A percentile compares a stretch with the other conserved stretches of the same genome.
These are phyloP conservation scores for Platanus orientalis DNA, from an alignment of 164 flowering plant genomes.

Conservation along the genomic window DNA sequence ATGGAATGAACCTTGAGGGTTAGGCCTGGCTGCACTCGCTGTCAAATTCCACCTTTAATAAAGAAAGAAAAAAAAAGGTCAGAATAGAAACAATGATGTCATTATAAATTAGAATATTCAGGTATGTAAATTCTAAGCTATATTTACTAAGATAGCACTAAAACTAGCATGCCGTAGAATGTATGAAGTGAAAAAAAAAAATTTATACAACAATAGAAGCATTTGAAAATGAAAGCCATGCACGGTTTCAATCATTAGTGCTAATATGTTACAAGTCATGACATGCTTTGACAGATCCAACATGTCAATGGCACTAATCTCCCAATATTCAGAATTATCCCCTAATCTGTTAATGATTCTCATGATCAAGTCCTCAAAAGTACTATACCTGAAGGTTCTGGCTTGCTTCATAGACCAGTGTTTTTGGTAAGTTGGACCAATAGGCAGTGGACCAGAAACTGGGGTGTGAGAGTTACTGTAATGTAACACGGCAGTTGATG, in stretches of 20 bases:
- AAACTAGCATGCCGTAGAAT: neutral
- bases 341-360: no score
- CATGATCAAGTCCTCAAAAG: neutral
- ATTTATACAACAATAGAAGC: neutral
- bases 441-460: conserved; percentile 33
- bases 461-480: conserved; percentile 26
- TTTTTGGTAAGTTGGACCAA: conserved; percentile 28
- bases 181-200: neutral
- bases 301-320: neutral
- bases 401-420: conserved; percentile 52
- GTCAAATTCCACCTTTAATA: conserved; percentile 48
- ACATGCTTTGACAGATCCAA: neutral
- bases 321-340: neutral
- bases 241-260: neutral
- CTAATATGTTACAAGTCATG: neutral
- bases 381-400: conserved; percentile 39
- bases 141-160: neutral
- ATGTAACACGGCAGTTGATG: conserved; percentile 34
- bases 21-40: conserved; percentile 61
- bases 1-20: conserved; percentile 63
- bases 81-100: neutral
- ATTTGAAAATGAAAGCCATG: no score
- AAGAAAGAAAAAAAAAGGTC: neutral
- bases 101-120: neutral
- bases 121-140: no score